phyloP scores from a whole-genome alignment of 352 stramenopile genomes.

The Phytophthora citricola region DNA sequence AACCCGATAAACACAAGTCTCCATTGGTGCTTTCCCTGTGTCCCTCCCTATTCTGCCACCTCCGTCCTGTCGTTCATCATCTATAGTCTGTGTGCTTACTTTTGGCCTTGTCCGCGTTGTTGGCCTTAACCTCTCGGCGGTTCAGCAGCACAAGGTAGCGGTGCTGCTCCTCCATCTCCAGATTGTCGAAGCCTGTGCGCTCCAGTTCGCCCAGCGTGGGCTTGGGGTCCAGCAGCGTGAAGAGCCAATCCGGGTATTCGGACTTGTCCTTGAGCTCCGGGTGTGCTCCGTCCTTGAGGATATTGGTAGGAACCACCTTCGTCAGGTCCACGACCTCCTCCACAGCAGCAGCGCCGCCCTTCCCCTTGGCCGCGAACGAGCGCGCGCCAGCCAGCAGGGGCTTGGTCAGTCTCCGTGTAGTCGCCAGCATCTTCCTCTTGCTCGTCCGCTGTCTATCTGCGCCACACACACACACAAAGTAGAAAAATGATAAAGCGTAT shows the following conservation, averaged over 20 bases:
- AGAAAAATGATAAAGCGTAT: no score
- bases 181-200: conserved; percentile 80
- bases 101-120: conserved; percentile 88
- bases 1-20: conserved; percentile 20
- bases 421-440: conserved; percentile 38
- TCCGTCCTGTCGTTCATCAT: conserved; percentile 12
- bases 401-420: conserved; percentile 52
- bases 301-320: conserved; percentile 84
- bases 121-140: conserved; percentile 71
- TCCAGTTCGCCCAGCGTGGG: conserved; percentile 81
- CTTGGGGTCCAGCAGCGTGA: conserved; percentile 78
- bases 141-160: conserved; percentile 82
- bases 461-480: conserved; percentile 18
- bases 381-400: conserved; percentile 45
- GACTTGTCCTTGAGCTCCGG: conserved; percentile 79
- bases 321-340: conserved; percentile 82
- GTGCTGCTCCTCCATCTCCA: conserved; percentile 79
- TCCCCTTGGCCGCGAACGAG: conserved; percentile 74
- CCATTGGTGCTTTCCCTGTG: conserved; percentile 22
- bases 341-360: conserved; percentile 51
- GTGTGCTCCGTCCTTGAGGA: conserved; percentile 85
- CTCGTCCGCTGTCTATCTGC: conserved; percentile 14
- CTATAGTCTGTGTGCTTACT: conserved; percentile 54
- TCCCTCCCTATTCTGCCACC: conserved; percentile 7
- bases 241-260: conserved; percentile 89